Percentiles rank a stretch among this genome's conserved stretches.
phyloP scores from a whole-genome alignment of 2,329 filamentous ascomycete genomes.

The Pseudopithomyces chartarum region DNA sequence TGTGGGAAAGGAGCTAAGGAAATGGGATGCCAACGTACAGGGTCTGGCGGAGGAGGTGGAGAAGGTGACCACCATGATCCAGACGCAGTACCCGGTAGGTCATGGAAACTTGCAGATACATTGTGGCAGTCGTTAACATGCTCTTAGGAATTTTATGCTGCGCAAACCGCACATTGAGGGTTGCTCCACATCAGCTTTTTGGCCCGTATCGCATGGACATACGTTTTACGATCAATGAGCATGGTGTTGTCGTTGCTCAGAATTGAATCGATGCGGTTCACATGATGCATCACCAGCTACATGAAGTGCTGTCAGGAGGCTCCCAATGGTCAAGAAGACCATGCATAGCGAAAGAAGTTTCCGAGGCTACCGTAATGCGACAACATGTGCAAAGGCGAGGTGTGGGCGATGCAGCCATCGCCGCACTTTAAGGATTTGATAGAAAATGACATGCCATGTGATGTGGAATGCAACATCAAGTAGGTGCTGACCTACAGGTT shows the following conservation, averaged over 20 bases:
- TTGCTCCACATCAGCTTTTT: no score
- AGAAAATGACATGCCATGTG: background rate
- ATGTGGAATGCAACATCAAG: no score
- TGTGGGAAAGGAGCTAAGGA: slow-evolving; percentile 73
- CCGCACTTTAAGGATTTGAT: background rate
- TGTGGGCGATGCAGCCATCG: background rate
- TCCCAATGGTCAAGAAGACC: background rate
- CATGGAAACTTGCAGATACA: background rate
- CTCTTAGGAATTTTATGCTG: slow-evolving; percentile 50
- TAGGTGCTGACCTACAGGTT: no score
- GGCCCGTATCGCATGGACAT: background rate
- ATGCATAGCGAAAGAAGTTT: background rate
- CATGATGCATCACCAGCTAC: background rate
- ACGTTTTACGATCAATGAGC: background rate
- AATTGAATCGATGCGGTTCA: background rate
- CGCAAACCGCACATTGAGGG: slow-evolving; percentile 44
- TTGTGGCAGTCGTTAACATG: background rate
- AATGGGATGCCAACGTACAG: slow-evolving; percentile 90
- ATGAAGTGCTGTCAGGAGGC: background rate
- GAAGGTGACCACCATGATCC: slow-evolving; percentile 78
- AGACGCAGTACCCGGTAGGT: slow-evolving; percentile 77
- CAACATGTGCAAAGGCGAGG: background rate
- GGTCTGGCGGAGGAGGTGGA: slow-evolving; percentile 88
- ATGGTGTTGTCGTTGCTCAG: background rate
- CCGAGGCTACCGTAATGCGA: background rate